A percentile compares a stretch with the other conserved stretches of the same genome.
Conservation (phyloP, 352 stramenopile genomes). For the Pythium grandisporangium region DNA sequence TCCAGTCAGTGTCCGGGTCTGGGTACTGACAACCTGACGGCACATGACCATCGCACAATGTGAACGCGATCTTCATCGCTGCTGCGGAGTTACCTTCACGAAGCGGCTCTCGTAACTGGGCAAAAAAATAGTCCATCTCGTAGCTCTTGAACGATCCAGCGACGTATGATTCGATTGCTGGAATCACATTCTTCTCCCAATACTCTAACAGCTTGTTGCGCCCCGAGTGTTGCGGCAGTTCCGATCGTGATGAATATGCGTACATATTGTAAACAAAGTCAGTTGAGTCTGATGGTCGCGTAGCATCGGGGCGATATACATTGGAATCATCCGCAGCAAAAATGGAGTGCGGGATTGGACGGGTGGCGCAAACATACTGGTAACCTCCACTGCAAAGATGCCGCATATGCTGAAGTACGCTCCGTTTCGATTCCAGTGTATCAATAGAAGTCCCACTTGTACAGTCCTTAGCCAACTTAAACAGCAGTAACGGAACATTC, state of each 20-base stretch:
- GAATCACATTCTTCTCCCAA: constrained; percentile 82
- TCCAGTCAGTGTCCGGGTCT: constrained; percentile 73
- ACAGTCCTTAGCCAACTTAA: constrained; percentile 53
- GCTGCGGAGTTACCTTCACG: constrained; percentile 65
- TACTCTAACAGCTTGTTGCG: constrained; percentile 79
- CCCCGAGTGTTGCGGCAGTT: constrained; percentile 57
- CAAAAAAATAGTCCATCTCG: constrained; percentile 85
- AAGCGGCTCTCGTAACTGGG: constrained; percentile 63
- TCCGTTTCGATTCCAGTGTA: constrained; percentile 20
- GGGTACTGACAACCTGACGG: constrained; percentile 71
- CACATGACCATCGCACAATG: constrained; percentile 68
- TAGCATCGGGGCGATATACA: constrained; percentile 13
- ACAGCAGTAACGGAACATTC: constrained; percentile 44
- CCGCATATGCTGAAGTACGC: constrained; percentile 30
- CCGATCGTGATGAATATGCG: constrained; percentile 43
- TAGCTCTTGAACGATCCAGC: constrained; percentile 79
- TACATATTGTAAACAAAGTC: constrained; percentile 73
- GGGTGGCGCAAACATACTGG: constrained; percentile 31
- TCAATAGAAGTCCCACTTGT: constrained; percentile 25
- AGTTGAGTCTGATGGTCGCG: constrained; percentile 10
- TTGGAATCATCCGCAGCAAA: constrained; percentile 21
- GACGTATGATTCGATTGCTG: constrained; percentile 74
- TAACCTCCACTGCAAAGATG: constrained; percentile 27
- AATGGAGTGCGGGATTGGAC: constrained; percentile 29
- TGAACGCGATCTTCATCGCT: constrained; percentile 74